Conservation (phyloP, 345 rosid species). For the Erysimum cheiranthoides region DNA sequence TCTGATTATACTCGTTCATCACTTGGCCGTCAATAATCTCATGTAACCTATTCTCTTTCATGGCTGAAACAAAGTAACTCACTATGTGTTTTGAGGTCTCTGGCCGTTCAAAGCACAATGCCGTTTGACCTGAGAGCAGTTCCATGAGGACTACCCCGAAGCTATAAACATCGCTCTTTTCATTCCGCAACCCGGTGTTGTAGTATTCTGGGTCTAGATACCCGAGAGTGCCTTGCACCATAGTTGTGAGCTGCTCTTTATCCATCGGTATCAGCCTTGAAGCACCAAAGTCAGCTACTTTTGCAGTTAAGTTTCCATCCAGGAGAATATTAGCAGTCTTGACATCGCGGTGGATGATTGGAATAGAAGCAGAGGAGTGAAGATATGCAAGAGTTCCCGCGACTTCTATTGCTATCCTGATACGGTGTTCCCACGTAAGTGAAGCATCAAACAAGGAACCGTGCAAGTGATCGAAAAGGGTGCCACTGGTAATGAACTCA, state of each 20-base stretch:
- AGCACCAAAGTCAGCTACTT: constrained; percentile 57
- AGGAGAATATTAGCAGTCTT: constrained; percentile 53
- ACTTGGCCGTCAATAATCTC: constrained; percentile 35
- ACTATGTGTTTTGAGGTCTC: constrained; percentile 39
- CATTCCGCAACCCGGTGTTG: constrained; percentile 24
- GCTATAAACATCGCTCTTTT: constrained; percentile 59
- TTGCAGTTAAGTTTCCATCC: constrained; percentile 46
- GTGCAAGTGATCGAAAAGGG: constrained; percentile 44
- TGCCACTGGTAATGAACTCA: constrained; percentile 43
- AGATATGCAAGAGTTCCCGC: constrained; percentile 47
- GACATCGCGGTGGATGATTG: constrained; percentile 50
- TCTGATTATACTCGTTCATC: constrained; percentile 21
- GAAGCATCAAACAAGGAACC: constrained; percentile 8
- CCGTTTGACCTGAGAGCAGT: constrained; percentile 38
- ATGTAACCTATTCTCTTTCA: constrained; percentile 28
- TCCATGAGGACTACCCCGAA: constrained; percentile 55
- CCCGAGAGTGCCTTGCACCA: constrained; percentile 54
- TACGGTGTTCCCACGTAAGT: constrained; percentile 46
- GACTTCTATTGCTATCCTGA: constrained; percentile 46
- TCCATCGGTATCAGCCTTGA: constrained; percentile 51
- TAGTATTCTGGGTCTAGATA: constrained; percentile 54
- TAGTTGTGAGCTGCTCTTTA: constrained; percentile 41
- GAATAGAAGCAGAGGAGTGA: constrained; percentile 48
- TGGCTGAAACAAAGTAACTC: constrained; percentile 34
- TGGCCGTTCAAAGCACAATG: constrained; percentile 24